These are phyloP conservation scores for Calophaca sinica DNA, from an alignment of 306 rosid genomes.

Conservation along the genomic window DNA sequence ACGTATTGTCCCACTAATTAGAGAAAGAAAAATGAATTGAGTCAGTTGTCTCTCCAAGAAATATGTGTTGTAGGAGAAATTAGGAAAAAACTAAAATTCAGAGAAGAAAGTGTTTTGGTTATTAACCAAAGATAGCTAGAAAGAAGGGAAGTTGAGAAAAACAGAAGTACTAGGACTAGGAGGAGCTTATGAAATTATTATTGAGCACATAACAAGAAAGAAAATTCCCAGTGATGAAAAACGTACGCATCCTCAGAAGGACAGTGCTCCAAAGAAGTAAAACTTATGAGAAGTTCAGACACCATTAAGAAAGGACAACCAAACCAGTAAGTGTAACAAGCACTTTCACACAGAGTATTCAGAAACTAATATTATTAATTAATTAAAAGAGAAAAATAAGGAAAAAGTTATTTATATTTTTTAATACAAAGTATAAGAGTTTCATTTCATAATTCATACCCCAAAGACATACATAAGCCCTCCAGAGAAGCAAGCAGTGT, in stretches of 20 bases:
- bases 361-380: background rate
- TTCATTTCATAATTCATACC: constrained; percentile 64
- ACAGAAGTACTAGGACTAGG: constrained; percentile 8
- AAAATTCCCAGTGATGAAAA: constrained; percentile 22
- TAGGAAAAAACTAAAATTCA: constrained; percentile 56
- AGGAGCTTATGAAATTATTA: constrained; percentile 37
- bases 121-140: constrained; percentile 57
- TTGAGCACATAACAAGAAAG: constrained; percentile 37
- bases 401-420: background rate
- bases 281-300: constrained; percentile 37
- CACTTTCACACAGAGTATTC: background rate
- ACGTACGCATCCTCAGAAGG: constrained; percentile 26
- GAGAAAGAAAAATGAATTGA: constrained; percentile 49
- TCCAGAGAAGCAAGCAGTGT: constrained; percentile 79
- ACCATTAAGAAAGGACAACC: constrained; percentile 32
- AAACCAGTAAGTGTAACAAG: constrained; percentile 5
- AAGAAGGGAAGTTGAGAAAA: constrained; percentile 35
- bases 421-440: background rate
- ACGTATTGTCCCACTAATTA: constrained; percentile 50
- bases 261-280: constrained; percentile 41
- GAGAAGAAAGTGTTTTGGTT: constrained; percentile 59
- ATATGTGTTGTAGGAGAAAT: constrained; percentile 42
- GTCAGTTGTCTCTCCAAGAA: constrained; percentile 40
- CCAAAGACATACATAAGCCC: constrained; percentile 85
- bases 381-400: background rate